These are phyloP conservation scores for Helichrysum umbraculigerum DNA, from an alignment of 129 eudicot genomes.

Conservation along the genomic window DNA sequence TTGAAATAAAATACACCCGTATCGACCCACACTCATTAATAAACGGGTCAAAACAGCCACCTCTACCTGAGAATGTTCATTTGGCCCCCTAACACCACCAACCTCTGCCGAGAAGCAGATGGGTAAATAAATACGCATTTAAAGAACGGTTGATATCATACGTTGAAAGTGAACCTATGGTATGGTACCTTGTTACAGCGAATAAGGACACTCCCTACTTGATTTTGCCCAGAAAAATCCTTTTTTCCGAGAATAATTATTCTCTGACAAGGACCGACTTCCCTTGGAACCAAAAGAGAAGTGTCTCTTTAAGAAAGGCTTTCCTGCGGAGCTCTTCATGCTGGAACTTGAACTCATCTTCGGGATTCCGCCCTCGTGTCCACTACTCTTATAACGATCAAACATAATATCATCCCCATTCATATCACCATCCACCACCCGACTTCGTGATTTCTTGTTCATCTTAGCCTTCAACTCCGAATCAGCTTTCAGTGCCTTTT, in stretches of 20 bases:
- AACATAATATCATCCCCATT: constrained; percentile 36
- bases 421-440: constrained; percentile 55
- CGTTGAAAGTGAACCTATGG: background rate
- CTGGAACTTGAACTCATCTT: constrained; percentile 65
- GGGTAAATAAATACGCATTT: background rate
- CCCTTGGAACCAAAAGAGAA: constrained; percentile 77
- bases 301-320: constrained; percentile 75
- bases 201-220: constrained; percentile 16
- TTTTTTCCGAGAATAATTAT: constrained; percentile 48
- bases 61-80: background rate
- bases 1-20: background rate
- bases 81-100: background rate
- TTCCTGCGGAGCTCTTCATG: constrained; percentile 58
- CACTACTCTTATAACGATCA: constrained; percentile 44
- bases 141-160: background rate
- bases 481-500: constrained; percentile 71
- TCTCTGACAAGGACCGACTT: constrained; percentile 45
- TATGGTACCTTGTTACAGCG: constrained; percentile 37
- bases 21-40: background rate
- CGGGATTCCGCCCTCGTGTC: constrained; percentile 21
- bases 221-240: constrained; percentile 87
- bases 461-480: constrained; percentile 56
- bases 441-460: constrained; percentile 55
- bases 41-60: background rate
- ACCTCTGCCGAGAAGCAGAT: background rate